A percentile compares a stretch with the other conserved stretches of the same genome.
phyloP scores from a whole-genome alignment of 148 eudicot genomes.

The Rhododendron mucronatum region DNA sequence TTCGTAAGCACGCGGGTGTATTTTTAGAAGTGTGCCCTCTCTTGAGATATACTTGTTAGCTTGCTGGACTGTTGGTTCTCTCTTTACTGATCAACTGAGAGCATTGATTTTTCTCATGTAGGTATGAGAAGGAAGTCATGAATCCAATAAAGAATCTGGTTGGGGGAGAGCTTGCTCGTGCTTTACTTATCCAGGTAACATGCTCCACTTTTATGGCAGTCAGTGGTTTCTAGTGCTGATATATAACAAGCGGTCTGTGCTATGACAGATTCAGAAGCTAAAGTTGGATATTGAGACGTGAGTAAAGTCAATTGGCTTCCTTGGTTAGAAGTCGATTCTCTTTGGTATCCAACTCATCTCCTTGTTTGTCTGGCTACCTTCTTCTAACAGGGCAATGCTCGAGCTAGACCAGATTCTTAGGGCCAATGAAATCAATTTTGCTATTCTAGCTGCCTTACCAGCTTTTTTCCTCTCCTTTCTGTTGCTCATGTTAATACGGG shows the following conservation, averaged over 20 bases:
- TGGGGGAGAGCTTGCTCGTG: conserved; percentile 92
- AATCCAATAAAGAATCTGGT: conserved; percentile 80
- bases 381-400: conserved; percentile 83
- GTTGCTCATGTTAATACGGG: conserved; percentile 61
- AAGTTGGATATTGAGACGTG: conserved; percentile 95
- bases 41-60: background rate
- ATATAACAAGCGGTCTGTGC: conserved; percentile 16
- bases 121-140: conserved; percentile 94
- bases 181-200: conserved; percentile 89
- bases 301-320: conserved; percentile 26
- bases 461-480: conserved; percentile 64
- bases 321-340: conserved; percentile 8
- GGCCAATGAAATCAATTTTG: conserved; percentile 99
- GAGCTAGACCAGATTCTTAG: conserved; percentile 93
- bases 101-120: conserved; percentile 12
- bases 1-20: background rate
- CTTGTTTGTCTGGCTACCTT: conserved; percentile 14
- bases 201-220: background rate
- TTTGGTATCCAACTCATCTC: conserved; percentile 4
- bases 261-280: conserved; percentile 91
- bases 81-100: background rate
- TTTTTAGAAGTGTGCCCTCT: background rate
- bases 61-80: background rate
- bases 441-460: conserved; percentile 95
- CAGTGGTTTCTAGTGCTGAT: conserved; percentile 7